Evolutionary conservation across 805 yeast genomes (phyloP).

Genomic region (Brettanomyces nanus): DNA sequence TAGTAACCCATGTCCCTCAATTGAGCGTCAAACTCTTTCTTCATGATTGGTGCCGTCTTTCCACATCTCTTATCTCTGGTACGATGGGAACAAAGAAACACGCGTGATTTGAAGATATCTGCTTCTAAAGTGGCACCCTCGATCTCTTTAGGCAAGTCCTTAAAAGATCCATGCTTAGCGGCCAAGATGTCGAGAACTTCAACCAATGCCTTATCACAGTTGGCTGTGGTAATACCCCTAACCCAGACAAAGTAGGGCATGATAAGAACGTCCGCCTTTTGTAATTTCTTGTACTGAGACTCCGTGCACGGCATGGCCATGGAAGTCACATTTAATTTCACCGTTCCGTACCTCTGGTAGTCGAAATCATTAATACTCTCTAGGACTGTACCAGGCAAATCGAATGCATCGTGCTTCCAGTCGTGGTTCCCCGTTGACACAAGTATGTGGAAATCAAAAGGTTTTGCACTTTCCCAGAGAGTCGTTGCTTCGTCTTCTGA

Average conservation of each 20-base stretch:
- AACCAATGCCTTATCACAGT: constrained; percentile 37
- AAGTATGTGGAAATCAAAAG: constrained; percentile 63
- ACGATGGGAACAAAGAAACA: constrained; percentile 80
- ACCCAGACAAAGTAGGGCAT: constrained; percentile 74
- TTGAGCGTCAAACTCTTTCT: constrained; percentile 64
- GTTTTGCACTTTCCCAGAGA: constrained; percentile 65
- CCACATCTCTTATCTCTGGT: constrained; percentile 94
- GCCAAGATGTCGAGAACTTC: constrained; percentile 34
- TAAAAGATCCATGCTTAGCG: constrained; percentile 12
- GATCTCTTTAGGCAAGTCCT: constrained; percentile 11
- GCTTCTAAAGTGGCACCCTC: constrained; percentile 29
- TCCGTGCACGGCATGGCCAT: constrained; percentile 11
- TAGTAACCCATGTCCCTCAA: constrained; percentile 63
- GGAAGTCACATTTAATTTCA: constrained; percentile 18
- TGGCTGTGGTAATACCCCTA: constrained; percentile 34
- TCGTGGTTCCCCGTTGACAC: constrained; percentile 80
- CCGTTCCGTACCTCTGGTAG: constrained; percentile 19
- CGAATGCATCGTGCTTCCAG: constrained; percentile 73
- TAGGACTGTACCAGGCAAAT: constrained; percentile 26
- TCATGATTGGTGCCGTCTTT: constrained; percentile 85
- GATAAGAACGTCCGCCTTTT: constrained; percentile 51
- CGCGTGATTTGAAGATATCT: constrained; percentile 36
- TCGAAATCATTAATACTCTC: constrained; percentile 13
- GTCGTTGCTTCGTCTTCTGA: constrained; percentile 21
- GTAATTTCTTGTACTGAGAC: constrained; percentile 31